A percentile compares a stretch with the other conserved stretches of the same genome.
These are phyloP conservation scores for Reutealis trisperma DNA, from an alignment of 345 rosid genomes.

Conservation along the genomic window DNA sequence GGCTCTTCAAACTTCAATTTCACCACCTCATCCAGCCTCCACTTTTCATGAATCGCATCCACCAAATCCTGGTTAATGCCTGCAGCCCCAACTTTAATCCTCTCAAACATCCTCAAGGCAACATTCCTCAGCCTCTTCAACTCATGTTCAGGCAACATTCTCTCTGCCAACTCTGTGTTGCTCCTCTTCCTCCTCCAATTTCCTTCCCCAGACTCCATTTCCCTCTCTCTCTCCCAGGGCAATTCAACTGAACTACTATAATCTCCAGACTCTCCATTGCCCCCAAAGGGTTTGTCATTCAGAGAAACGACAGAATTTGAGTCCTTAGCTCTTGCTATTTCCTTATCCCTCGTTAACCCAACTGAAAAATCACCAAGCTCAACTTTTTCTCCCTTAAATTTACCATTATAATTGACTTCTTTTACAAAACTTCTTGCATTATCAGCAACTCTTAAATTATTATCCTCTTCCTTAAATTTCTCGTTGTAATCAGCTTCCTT, in stretches of 20 bases:
- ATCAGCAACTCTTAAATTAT: constrained; percentile 7
- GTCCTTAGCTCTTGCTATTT: not conserved
- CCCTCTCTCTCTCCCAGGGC: constrained; percentile 37
- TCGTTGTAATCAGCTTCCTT: constrained; percentile 13
- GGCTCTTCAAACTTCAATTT: constrained; percentile 80
- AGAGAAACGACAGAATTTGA: not conserved
- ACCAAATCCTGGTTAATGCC: constrained; percentile 76
- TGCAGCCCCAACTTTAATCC: constrained; percentile 74
- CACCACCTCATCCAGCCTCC: constrained; percentile 83
- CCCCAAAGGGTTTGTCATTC: constrained; percentile 13
- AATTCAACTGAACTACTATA: constrained; percentile 21
- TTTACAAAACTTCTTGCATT: constrained; percentile 12
- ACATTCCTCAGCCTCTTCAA: constrained; percentile 68
- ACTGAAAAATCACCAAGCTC: not conserved
- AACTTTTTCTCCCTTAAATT: constrained; percentile 1
- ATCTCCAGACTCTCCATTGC: constrained; percentile 2
- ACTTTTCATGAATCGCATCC: constrained; percentile 66
- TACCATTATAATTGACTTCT: constrained; percentile 15
- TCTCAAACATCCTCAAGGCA: constrained; percentile 80
- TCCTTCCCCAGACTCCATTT: constrained; percentile 15
- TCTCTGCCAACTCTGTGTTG: constrained; percentile 57
- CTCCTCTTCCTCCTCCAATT: constrained; percentile 42
- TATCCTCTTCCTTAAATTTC: constrained; percentile 3
- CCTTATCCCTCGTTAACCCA: constrained; percentile 4
- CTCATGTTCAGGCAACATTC: constrained; percentile 66